These are phyloP conservation scores for bread wheat (Triticum aestivum) DNA, from an alignment of 176 grass and related monocot species.

Conservation along the genomic window DNA sequence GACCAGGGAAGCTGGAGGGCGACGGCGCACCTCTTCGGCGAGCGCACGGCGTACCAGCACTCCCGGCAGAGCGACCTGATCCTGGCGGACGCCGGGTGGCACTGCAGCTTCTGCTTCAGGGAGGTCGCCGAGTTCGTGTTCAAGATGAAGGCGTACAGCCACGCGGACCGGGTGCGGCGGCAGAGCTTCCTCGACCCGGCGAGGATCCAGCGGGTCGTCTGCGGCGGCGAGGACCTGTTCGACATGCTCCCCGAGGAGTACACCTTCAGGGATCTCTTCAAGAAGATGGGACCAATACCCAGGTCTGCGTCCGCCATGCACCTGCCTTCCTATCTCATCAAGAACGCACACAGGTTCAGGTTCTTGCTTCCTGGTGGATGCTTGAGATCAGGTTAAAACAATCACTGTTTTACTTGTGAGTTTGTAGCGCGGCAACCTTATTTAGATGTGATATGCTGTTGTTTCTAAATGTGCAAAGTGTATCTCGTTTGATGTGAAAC, in stretches of 20 bases:
- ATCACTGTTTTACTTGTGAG: background rate
- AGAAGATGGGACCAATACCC: conserved; percentile 69
- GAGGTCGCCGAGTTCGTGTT: conserved; percentile 75
- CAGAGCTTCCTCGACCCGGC: conserved; percentile 59
- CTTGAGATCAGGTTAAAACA: conserved; percentile 20
- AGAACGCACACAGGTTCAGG: conserved; percentile 61
- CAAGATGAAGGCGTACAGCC: conserved; percentile 96
- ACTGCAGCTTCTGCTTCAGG: conserved; percentile 97
- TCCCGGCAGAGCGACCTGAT: conserved; percentile 79
- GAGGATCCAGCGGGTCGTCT: conserved; percentile 88
- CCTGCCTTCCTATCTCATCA: conserved; percentile 72
- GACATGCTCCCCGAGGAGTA: conserved; percentile 98
- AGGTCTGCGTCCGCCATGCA: conserved; percentile 75
- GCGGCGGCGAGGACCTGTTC: conserved; percentile 73
- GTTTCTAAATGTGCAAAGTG: too few relatives aligned
- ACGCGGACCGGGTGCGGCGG: conserved; percentile 63
- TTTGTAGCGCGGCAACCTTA: background rate
- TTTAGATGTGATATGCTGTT: too few relatives aligned
- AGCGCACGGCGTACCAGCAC: conserved; percentile 62
- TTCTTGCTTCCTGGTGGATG: conserved; percentile 94
- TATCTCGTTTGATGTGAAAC: too few relatives aligned
- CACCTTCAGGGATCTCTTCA: conserved; percentile 75
- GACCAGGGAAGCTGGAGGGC: conserved; percentile 79
- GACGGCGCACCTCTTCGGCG: conserved; percentile 60
- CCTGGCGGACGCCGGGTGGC: conserved; percentile 86